These are phyloP conservation scores for Wakefieldia striispora DNA, from an alignment of 768 basidiomycete genomes.

Conservation along the genomic window DNA sequence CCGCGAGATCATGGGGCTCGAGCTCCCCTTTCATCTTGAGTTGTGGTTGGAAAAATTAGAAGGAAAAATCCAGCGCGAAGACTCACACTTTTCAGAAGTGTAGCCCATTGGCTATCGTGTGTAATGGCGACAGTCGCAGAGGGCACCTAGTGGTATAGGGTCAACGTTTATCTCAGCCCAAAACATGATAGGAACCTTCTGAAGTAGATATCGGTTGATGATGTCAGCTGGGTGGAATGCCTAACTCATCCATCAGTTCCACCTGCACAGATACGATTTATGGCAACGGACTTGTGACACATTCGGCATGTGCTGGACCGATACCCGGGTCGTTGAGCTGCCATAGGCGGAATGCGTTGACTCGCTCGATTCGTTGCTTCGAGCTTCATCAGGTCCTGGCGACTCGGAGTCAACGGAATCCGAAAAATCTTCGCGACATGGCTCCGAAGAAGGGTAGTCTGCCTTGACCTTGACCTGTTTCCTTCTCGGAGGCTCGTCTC, in stretches of 20 bases:
- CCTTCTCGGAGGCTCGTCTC: neutral
- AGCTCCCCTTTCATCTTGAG: too few species aligned
- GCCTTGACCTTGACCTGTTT: neutral
- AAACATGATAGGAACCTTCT: neutral
- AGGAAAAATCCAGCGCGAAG: neutral
- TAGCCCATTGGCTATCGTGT: slow-evolving; percentile 5
- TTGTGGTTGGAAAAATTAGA: too few species aligned
- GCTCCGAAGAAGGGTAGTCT: neutral
- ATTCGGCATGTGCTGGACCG: neutral
- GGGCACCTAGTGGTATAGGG: neutral
- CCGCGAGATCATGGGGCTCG: too few species aligned
- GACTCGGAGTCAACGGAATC: neutral
- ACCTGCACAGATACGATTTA: neutral
- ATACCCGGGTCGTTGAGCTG: neutral
- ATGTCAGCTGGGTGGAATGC: neutral
- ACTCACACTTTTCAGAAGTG: slow-evolving; percentile 1
- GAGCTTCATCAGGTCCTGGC: neutral
- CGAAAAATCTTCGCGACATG: neutral
- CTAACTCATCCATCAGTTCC: neutral
- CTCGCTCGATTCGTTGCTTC: too few species aligned
- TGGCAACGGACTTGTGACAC: neutral
- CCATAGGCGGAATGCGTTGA: neutral
- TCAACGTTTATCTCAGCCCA: too few species aligned
- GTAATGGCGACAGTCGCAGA: slow-evolving; percentile 2
- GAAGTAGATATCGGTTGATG: too few species aligned